Percentiles rank a stretch among this genome's conserved stretches.
Conservation (phyloP, 257 asterid species). For the Anisodus tanguticus region DNA sequence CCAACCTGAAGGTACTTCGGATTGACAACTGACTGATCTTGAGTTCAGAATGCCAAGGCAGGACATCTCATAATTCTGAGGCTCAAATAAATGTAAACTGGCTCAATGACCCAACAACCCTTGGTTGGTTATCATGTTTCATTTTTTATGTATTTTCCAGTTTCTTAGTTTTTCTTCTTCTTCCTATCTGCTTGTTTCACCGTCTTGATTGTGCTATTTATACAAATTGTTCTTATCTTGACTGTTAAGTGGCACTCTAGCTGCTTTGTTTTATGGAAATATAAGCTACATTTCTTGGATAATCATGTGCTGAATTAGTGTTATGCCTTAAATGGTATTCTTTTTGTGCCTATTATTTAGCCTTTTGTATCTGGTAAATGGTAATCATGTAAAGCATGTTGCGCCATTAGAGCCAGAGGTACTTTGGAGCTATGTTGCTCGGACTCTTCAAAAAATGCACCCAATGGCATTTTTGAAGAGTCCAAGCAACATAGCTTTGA, state of each 20-base stretch:
- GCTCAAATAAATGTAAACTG: neutral
- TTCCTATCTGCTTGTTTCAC: neutral
- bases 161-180: neutral
- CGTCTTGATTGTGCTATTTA: neutral
- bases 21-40: neutral
- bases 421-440: no score
- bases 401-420: no score
- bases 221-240: neutral
- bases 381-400: no score
- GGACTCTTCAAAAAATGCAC: no score
- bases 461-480: no score
- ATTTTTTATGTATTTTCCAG: neutral
- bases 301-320: no score
- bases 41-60: neutral
- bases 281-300: neutral
- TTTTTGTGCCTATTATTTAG: no score
- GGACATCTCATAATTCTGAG: constrained; percentile 15
- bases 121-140: neutral
- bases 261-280: no score
- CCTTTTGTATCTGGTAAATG: no score
- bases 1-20: constrained; percentile 1
- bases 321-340: neutral
- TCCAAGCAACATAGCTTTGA: no score
- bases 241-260: neutral
- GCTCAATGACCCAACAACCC: neutral